phyloP scores from a whole-genome alignment of 352 stramenopile species.

The Phytophthora sp. region DNA sequence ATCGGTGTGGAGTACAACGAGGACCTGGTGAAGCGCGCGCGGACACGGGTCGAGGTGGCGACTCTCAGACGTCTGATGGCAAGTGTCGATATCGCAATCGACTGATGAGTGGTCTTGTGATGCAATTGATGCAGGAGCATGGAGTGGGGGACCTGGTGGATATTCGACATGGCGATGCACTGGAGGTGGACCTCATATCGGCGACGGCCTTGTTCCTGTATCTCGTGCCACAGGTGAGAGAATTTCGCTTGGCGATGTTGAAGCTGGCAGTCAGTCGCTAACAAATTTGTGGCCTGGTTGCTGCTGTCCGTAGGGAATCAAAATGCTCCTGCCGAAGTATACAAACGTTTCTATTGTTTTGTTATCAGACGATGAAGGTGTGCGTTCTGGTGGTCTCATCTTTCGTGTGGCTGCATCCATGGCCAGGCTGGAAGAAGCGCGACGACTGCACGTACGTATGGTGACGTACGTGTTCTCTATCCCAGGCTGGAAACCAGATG shows the following conservation, averaged over 20 bases:
- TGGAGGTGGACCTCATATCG: constrained; percentile 59
- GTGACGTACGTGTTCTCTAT: constrained; percentile 88
- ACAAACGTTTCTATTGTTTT: no score
- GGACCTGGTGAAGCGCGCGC: constrained; percentile 60
- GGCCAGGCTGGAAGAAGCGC: constrained; percentile 71
- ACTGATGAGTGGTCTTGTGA: constrained; percentile 16
- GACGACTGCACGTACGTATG: constrained; percentile 62
- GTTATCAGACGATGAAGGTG: background rate
- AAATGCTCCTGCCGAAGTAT: constrained; percentile 77
- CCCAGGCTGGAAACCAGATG: constrained; percentile 64
- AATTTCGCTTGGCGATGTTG: constrained; percentile 9
- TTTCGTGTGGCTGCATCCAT: constrained; percentile 2
- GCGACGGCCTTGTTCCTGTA: constrained; percentile 85
- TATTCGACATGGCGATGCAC: constrained; percentile 68
- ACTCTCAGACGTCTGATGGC: constrained; percentile 9
- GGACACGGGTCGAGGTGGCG: constrained; percentile 47
- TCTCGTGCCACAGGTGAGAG: constrained; percentile 71
- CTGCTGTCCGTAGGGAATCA: constrained; percentile 55
- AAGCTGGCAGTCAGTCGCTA: constrained; percentile 16
- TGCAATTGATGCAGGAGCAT: constrained; percentile 41
- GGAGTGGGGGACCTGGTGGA: constrained; percentile 51
- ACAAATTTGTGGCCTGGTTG: background rate
- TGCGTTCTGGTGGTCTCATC: background rate
- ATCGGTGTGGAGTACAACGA: constrained; percentile 81
- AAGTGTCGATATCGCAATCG: background rate